Evolutionary conservation across 1,284 basidiomycete species (phyloP), one percentile per base, ranked within the genome.

Genomic region (Moniliella sp.): DNA sequence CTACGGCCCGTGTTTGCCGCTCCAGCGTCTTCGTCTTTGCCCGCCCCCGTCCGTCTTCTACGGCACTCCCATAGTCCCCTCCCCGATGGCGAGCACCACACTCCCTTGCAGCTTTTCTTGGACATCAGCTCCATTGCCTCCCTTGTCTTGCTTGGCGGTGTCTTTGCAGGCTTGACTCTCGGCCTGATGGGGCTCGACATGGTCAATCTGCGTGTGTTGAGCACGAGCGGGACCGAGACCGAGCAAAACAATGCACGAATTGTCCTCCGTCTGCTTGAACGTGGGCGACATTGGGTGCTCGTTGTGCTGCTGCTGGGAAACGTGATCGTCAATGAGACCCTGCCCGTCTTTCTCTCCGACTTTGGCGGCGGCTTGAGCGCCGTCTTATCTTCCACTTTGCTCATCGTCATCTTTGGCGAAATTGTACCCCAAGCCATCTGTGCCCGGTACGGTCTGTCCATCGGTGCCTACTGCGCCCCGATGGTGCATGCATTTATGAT

Each of bases 171-270:
- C 4, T 65, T 91, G 32, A 91, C 83, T 0, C 72, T 93, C 13
- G 84, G 80, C 4, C 67, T 91, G n/a, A n/a, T n/a, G 84, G 84
- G 86, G 1, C 71, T 91, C 12, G 86, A 94, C 51, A 78, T 84
- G 47, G 70, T 93, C 27, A 83, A 91, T 52, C 68, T 93, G 12
- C 75, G 80, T 16, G 84, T 91, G 1, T 67, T 88, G 15, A 67
- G 78, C 1, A 69, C 74, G 0, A 79, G 78, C 1, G 84, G 81
- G 0, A 76, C 75, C 13, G 71, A 83, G 49, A 46, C 50, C 18
- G 64, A 67, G 45, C 50, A 54, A 36, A 46, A 40, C 28, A 59
- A 64, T 35, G 65, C 65, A 0, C 48, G 60, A 7, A 64, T 57
- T 35, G 66, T 67, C 3, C 47, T 66, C 18, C 65, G 64, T n/a